These are phyloP conservation scores for Cucurbitaria berberidis DNA, from an alignment of 2,329 filamentous ascomycete genomes.

Conservation along the genomic window DNA sequence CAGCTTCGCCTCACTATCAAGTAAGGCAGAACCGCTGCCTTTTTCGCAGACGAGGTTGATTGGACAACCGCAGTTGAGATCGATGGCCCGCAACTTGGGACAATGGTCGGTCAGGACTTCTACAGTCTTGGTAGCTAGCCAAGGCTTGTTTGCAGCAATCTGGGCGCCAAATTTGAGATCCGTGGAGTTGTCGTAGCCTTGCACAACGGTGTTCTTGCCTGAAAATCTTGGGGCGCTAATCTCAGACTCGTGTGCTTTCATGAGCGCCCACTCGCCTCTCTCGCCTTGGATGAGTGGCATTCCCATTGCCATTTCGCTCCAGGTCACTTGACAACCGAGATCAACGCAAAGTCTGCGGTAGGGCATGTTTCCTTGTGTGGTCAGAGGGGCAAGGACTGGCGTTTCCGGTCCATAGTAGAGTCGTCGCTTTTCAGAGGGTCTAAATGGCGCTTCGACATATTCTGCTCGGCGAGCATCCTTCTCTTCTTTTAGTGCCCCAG, in stretches of 20 bases:
- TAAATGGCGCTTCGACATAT: constrained; percentile 85
- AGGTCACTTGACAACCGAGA: constrained; percentile 89
- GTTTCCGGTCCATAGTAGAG: constrained; percentile 96
- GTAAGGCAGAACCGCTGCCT: constrained; percentile 86
- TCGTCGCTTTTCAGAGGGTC: constrained; percentile 89
- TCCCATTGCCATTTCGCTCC: constrained; percentile 98
- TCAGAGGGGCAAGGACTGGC: constrained; percentile 89
- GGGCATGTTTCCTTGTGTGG: constrained; percentile 94
- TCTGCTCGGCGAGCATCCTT: constrained; percentile 74
- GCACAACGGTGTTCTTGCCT: constrained; percentile 63
- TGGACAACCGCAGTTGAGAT: constrained; percentile 96
- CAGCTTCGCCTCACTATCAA: constrained; percentile 86
- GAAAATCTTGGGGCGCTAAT: constrained; percentile 72
- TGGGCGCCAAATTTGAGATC: constrained; percentile 92
- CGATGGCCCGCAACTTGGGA: constrained; percentile 85
- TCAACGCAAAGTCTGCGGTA: constrained; percentile 90
- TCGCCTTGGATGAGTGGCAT: constrained; percentile 87
- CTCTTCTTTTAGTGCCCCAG: constrained; percentile 36
- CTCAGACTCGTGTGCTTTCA: constrained; percentile 91
- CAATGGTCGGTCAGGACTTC: constrained; percentile 78
- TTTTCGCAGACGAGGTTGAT: constrained; percentile 92
- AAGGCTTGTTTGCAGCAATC: constrained; percentile 90
- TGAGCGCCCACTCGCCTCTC: constrained; percentile 91
- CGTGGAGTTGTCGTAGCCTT: constrained; percentile 79
- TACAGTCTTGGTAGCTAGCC: constrained; percentile 86